Evolutionary conservation across 805 yeast species (phyloP).

Genomic region (Sugiyamaella qingdaonensis): DNA sequence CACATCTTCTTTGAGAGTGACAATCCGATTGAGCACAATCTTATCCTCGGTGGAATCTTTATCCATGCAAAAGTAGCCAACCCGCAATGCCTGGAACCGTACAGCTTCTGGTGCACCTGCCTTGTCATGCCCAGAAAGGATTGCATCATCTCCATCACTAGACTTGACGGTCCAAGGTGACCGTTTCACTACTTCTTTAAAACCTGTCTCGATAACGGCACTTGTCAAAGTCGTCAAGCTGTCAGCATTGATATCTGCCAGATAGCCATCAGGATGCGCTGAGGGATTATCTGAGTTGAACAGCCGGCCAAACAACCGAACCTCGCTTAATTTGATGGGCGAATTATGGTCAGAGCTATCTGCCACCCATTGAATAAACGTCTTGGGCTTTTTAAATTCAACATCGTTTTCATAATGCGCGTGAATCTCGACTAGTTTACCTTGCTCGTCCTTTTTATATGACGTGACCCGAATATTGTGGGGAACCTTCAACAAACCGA

Average conservation of each 20-base stretch:
- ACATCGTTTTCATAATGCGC: slow-evolving; percentile 73
- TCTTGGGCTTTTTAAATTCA: slow-evolving; percentile 76
- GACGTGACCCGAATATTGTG: slow-evolving; percentile 68
- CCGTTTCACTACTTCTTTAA: slow-evolving; percentile 57
- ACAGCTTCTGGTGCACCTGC: slow-evolving; percentile 68
- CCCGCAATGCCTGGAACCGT: slow-evolving; percentile 96
- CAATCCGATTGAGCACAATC: slow-evolving; percentile 83
- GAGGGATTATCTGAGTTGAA: slow-evolving; percentile 90
- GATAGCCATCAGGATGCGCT: slow-evolving; percentile 80
- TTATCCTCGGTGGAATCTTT: slow-evolving; percentile 60
- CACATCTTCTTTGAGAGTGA: slow-evolving; percentile 80
- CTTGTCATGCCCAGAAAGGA: slow-evolving; percentile 61
- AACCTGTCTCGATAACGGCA: slow-evolving; percentile 77
- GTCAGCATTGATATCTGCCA: slow-evolving; percentile 75
- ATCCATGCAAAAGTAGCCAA: slow-evolving; percentile 92
- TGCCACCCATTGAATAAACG: slow-evolving; percentile 96
- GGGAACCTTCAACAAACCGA: slow-evolving; percentile 91
- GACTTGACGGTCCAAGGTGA: slow-evolving; percentile 69
- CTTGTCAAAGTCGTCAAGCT: slow-evolving; percentile 63
- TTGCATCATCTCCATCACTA: slow-evolving; percentile 52
- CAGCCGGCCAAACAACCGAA: slow-evolving; percentile 80
- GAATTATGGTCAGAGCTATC: slow-evolving; percentile 55
- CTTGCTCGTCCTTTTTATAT: slow-evolving; percentile 57
- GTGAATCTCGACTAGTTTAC: slow-evolving; percentile 64
- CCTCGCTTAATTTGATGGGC: slow-evolving; percentile 65